Conservation (phyloP, 2,329 filamentous ascomycete genomes). For the Colletotrichum sp. region DNA sequence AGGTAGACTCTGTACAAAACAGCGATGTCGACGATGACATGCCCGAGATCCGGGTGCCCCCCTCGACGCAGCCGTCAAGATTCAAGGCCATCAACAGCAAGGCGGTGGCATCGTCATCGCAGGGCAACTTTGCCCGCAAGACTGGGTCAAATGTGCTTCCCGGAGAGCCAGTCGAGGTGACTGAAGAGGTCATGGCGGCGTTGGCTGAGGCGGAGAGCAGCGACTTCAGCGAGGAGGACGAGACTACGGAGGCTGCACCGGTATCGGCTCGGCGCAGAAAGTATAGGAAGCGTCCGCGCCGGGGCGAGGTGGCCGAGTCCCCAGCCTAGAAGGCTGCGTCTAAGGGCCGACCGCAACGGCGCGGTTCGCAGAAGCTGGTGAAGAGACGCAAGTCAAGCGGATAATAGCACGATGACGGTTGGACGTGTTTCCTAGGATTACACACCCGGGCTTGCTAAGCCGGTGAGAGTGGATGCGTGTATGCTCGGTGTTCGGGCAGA, state of each 20-base stretch:
- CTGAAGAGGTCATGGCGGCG: neutral
- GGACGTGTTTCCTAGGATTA: neutral
- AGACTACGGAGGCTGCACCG: neutral
- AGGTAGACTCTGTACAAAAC: conserved; percentile 5
- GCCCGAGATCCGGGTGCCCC: conserved; percentile 8
- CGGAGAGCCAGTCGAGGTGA: neutral
- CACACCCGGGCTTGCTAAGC: neutral
- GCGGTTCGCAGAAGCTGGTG: neutral
- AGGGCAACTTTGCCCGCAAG: conserved; percentile 7
- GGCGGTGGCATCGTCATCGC: neutral
- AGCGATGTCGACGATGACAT: conserved; percentile 18
- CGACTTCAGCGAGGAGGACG: neutral
- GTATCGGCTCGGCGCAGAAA: neutral
- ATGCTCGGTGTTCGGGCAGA: neutral
- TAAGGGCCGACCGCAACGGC: neutral
- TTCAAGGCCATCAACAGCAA: neutral
- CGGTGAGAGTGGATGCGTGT: neutral
- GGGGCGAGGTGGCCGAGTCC: neutral
- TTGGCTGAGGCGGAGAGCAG: neutral
- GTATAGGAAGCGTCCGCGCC: neutral
- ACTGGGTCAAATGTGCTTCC: neutral
- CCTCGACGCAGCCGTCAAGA: neutral
- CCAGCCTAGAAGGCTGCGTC: neutral
- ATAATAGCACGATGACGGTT: neutral
- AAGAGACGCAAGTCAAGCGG: neutral